These are phyloP conservation scores for Cyamopsis tetragonoloba DNA, from an alignment of 306 rosid genomes.

Conservation along the genomic window DNA sequence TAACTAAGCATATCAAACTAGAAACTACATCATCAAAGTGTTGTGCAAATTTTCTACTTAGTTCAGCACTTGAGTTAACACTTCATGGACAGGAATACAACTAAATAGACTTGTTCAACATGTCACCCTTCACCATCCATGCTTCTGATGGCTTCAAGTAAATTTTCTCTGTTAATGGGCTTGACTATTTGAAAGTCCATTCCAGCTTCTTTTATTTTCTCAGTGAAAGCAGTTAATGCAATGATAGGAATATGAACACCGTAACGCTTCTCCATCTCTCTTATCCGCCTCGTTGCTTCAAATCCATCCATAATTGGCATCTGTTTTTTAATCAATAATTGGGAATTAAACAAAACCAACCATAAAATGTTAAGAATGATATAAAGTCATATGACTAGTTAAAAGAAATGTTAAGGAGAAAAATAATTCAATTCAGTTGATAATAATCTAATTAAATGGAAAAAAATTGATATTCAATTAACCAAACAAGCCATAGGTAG, in stretches of 20 bases:
- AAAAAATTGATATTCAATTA: too few relatives aligned
- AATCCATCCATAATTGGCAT: slow-evolving; percentile 68
- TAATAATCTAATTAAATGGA: too few relatives aligned
- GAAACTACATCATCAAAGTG: too few relatives aligned
- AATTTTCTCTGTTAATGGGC: slow-evolving; percentile 36
- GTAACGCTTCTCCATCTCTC: slow-evolving; percentile 43
- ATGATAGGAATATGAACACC: slow-evolving; percentile 60
- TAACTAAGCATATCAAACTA: too few relatives aligned
- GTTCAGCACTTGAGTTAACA: too few relatives aligned
- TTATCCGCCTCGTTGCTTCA: slow-evolving; percentile 56
- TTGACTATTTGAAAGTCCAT: slow-evolving; percentile 64
- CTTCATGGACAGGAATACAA: too few relatives aligned
- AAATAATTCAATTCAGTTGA: too few relatives aligned
- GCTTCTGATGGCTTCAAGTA: slow-evolving; percentile 42
- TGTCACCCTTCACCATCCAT: slow-evolving; percentile 29
- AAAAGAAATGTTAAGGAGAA: too few relatives aligned
- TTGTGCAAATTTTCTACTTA: too few relatives aligned
- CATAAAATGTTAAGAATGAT: too few relatives aligned
- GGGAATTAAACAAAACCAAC: neutral
- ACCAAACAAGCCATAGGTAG: too few relatives aligned
- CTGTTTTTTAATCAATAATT: slow-evolving; percentile 16
- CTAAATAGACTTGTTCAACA: neutral
- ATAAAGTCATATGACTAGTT: too few relatives aligned
- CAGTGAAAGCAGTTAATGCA: slow-evolving; percentile 63
- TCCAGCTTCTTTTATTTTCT: slow-evolving; percentile 39